Evolutionary conservation across 164 flowering plant genomes (phyloP).

Genomic region (Santalum album): DNA sequence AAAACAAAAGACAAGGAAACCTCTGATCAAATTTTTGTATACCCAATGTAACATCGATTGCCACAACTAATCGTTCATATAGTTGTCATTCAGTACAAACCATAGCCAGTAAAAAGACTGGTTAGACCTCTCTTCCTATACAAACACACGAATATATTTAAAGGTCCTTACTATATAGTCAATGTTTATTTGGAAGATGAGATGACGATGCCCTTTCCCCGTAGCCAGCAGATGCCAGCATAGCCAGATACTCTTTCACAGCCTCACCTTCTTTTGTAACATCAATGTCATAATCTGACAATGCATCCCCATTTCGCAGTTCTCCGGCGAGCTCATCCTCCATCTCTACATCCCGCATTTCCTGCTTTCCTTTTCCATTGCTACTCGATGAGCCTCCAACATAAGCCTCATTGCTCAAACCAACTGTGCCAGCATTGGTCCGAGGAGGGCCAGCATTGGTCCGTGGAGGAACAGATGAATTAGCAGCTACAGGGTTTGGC

Average conservation of each 20-base stretch:
- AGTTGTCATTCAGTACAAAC: too few relatives aligned
- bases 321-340: constrained; percentile 57
- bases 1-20: too few relatives aligned
- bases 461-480: background rate
- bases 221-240: constrained; percentile 31
- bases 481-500: constrained; percentile 8
- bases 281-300: constrained; percentile 73
- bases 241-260: constrained; percentile 57
- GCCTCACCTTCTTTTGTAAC: constrained; percentile 88
- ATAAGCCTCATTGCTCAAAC: constrained; percentile 6
- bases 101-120: too few relatives aligned
- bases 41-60: too few relatives aligned
- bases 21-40: too few relatives aligned
- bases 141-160: too few relatives aligned
- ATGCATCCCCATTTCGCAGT: constrained; percentile 43
- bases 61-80: too few relatives aligned
- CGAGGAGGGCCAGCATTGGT: constrained; percentile 14
- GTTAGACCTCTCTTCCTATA: too few relatives aligned
- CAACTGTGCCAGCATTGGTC: constrained; percentile 2
- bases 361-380: constrained; percentile 9
- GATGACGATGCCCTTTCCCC: constrained; percentile 7
- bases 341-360: constrained; percentile 68
- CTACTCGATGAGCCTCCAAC: constrained; percentile 24
- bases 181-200: background rate
- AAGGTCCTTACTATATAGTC: too few relatives aligned